Base-by-base conservation (phyloP, 495 filamentous ascomycete genomes). In the Pyrenopolyporus hunteri region DNA sequence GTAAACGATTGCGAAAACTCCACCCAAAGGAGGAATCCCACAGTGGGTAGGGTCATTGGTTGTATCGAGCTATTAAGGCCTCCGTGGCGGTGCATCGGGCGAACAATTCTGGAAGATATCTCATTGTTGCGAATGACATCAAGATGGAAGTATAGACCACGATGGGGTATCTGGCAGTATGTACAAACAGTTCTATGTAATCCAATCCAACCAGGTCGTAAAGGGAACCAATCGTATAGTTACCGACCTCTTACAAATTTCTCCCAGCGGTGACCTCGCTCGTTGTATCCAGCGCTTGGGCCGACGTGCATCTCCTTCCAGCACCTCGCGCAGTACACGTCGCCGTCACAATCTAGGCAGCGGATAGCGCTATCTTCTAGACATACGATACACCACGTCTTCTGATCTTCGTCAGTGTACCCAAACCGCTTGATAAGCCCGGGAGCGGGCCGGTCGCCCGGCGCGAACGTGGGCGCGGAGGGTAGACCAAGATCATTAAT, bases 231-330 rank as follows among this genome's bases (percentile, higher is more conserved):
- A 63, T 32, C 33, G 45, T 17, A 19, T 31, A 17, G n/a, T 42
- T 35, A 67, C 25, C 57, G 37, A 6, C 25, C 23, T 50, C 58
- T 67, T 5, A 61, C 64, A 31, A 78, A 78, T 45, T 57, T 73
- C 23, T 75, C 73, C 69, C 76, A 78, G 43, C 75, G 69, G 44
- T 85, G 83, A 11, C 74, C 74, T 35, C 80, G 71, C 63, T 86
- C 83, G 37, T 87, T 85, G 43, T 71, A 83, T 3, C 83, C 82
- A 2, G 82, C 85, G 43, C 68, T 64, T 25, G 78, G 76, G 0
- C 87, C 87, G 2, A 81, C 73, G 59, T 91, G 88, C 67, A 88
- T 87, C 63, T 89, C 88, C 42, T 73, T 76, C 87, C 87, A 91
- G 73, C 88, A 90, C 4, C 78, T 67, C 7, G 72, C 75, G 70